Evolutionary conservation across 345 rosid species (phyloP).

Genomic region (Rhodamnia argentea): DNA sequence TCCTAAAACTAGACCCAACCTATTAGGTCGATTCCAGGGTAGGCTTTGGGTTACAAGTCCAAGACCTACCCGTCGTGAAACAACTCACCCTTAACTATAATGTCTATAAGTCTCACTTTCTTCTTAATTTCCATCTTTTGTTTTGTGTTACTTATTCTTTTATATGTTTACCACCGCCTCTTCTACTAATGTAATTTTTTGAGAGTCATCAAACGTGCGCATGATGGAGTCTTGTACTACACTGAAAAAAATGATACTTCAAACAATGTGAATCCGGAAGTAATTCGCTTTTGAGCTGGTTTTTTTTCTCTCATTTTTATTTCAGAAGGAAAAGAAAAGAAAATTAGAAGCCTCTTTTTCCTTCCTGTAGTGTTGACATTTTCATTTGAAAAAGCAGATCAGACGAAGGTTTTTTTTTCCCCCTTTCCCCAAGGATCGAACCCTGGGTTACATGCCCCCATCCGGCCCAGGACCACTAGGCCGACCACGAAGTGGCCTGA

Average conservation of each 20-base stretch:
- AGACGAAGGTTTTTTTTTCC: background rate
- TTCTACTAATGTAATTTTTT: background rate
- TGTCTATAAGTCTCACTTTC: background rate
- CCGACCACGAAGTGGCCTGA: background rate
- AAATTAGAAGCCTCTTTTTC: background rate
- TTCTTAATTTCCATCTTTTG: background rate
- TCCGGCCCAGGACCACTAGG: no score
- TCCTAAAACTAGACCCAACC: rapidly evolving
- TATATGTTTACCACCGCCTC: background rate
- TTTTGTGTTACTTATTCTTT: background rate
- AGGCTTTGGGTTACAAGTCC: background rate
- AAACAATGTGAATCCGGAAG: background rate
- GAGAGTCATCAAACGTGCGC: background rate
- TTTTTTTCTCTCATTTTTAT: background rate
- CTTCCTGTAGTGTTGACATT: background rate
- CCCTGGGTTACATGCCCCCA: no score
- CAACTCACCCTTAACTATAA: background rate
- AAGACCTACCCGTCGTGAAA: background rate
- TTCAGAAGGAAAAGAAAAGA: background rate
- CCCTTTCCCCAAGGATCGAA: background rate
- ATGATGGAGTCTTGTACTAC: background rate
- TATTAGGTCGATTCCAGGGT: rapidly evolving
- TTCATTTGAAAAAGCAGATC: background rate
- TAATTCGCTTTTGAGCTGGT: background rate
- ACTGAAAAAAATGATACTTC: background rate